Evolutionary conservation across 768 basidiomycete genomes (phyloP).

Genomic region (Cyclocybe cylindracea): DNA sequence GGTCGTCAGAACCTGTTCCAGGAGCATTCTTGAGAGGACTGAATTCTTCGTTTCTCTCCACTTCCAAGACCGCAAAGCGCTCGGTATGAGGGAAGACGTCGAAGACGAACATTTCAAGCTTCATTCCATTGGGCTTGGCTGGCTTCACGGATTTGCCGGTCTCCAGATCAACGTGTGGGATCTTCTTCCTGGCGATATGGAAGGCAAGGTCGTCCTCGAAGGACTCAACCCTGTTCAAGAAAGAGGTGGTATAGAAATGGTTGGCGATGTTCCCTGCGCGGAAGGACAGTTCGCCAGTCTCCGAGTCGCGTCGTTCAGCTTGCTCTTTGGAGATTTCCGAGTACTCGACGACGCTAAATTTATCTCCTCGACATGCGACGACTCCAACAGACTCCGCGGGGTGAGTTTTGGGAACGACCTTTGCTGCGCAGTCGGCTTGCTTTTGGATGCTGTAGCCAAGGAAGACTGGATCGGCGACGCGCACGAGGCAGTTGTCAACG

Average conservation of each 20-base stretch:
- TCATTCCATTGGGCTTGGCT: slow-evolving; percentile 94
- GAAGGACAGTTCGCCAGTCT: slow-evolving; percentile 81
- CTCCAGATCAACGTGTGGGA: slow-evolving; percentile 74
- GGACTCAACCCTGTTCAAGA: slow-evolving; percentile 72
- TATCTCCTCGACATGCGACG: slow-evolving; percentile 79
- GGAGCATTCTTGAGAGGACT: slow-evolving; percentile 98
- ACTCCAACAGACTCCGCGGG: slow-evolving; percentile 95
- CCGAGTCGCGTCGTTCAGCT: slow-evolving; percentile 70
- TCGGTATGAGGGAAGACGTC: slow-evolving; percentile 96
- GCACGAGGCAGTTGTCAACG: slow-evolving; percentile 98
- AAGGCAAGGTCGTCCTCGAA: slow-evolving; percentile 91
- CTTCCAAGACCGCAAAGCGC: slow-evolving; percentile 85
- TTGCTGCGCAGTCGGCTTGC: slow-evolving; percentile 89
- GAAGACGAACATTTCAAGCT: slow-evolving; percentile 97
- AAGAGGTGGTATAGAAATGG: slow-evolving; percentile 93
- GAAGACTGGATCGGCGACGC: slow-evolving; percentile 96
- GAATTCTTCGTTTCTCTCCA: slow-evolving; percentile 87
- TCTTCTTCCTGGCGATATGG: slow-evolving; percentile 99
- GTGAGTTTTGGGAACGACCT: slow-evolving; percentile 89
- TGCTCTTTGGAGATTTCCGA: slow-evolving; percentile 92
- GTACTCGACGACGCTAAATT: slow-evolving; percentile 95
- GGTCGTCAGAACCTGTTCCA: slow-evolving; percentile 86
- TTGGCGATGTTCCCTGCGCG: slow-evolving; percentile 97
- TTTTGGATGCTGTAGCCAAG: slow-evolving; percentile 91
- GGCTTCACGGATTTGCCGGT: slow-evolving; percentile 78